These are phyloP conservation scores for Chlamydomonas incerta DNA, from an alignment of 139 green algal species.

Conservation along the genomic window DNA sequence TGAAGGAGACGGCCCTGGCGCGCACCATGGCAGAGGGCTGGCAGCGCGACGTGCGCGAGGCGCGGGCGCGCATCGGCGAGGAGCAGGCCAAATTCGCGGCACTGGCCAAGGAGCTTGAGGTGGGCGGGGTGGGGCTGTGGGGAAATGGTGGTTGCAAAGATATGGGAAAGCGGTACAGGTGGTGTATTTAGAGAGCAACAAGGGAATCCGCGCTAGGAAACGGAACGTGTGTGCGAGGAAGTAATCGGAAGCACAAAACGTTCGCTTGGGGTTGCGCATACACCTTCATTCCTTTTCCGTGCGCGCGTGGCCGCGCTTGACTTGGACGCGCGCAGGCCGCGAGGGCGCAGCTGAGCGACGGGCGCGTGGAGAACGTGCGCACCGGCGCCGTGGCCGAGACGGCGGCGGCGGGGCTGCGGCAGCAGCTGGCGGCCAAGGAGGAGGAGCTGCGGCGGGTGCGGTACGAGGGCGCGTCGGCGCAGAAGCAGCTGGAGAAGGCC, in stretches of 20 bases:
- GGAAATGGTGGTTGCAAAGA: too few species aligned
- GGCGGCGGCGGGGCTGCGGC: background rate
- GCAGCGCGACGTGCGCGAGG: constrained; percentile 48
- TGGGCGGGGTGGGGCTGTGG: background rate
- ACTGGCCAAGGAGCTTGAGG: constrained; percentile 3
- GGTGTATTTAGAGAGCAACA: too few species aligned
- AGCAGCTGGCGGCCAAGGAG: constrained; percentile 32
- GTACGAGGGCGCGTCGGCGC: constrained; percentile 7
- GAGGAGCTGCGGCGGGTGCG: constrained; percentile 35
- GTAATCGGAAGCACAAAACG: too few species aligned
- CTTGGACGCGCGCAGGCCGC: constrained; percentile 17
- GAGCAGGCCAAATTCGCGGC: background rate
- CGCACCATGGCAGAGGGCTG: constrained; percentile 54
- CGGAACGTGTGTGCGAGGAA: too few species aligned
- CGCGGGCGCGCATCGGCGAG: background rate
- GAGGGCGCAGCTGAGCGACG: background rate
- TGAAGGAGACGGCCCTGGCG: constrained; percentile 46
- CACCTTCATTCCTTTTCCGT: too few species aligned
- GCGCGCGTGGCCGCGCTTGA: too few species aligned
- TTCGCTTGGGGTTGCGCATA: too few species aligned
- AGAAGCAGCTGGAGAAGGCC: constrained; percentile 47
- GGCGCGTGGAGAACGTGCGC: constrained; percentile 1
- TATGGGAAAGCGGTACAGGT: too few species aligned
- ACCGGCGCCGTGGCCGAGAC: constrained; percentile 6
- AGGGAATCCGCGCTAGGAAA: too few species aligned